Evolutionary conservation across 2,329 filamentous ascomycete genomes (phyloP), one percentile per base, ranked within the genome.

Genomic region (Verticillium klebahnii): DNA sequence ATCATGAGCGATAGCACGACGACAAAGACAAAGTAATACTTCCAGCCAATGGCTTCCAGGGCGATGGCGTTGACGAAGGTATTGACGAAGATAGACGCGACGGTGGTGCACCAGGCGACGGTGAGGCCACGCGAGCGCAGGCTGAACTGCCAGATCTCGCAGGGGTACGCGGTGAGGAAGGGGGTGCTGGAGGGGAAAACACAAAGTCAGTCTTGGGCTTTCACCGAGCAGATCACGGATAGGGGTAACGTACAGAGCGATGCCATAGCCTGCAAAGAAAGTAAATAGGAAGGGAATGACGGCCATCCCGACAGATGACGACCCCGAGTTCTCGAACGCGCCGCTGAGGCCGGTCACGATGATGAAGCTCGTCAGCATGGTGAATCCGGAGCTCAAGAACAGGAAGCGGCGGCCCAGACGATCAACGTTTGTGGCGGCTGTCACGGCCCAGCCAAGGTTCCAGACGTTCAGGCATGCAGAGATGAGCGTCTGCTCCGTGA

Each of bases 91-190:
- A 86, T 73, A 15, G 82, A 80, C 29, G 80, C 77, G 72, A 86
- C 82, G 59, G 86, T 77, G 62, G 76, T 79, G 67, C 85, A 73
- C 73, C 85, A 85, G 76, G 85, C 81, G 67, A 85, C 73, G 80
- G 82, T 82, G 60, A 83, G 67, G 72, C 83, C 71, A 83, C 85
- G 76, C 74, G 81, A 69, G 66, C 77, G 70, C 61, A 82, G 75
- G 69, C 77, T 77, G 74, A 81, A 82, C 6, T 80, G 80, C 62
- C 82, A 73, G 63, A 82, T 77, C 71, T 83, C 80, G 63, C 82
- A 77, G 52, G 79, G 72, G 68, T 83, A 87, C 60, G 80, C 81
- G 64, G 85, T 77, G 25, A 85, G 77, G 54, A 86, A 77, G 62
- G 82, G 82, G 36, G 83, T 50, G 8, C 45, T 50, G n/a, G 45